Evolutionary conservation across 495 filamentous ascomycete species (phyloP).

Genomic region (Penicillium robsamsonii): DNA sequence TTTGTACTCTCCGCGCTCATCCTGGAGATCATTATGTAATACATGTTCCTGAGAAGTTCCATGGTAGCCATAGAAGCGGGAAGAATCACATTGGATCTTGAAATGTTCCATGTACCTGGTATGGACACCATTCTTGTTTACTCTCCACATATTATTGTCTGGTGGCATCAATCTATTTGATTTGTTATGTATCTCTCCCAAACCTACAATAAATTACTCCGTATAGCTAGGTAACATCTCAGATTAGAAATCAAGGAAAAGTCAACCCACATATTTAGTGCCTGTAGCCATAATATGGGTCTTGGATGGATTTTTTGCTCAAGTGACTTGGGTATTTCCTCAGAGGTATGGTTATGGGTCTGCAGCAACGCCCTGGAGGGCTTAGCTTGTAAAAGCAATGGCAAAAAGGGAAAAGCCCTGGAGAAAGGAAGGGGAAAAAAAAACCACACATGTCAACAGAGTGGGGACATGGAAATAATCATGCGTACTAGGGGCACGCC

Average conservation of each 20-base stretch:
- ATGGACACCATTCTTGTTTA: background rate
- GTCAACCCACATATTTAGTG: conserved; percentile 1
- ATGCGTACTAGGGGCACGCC: conserved; percentile 30
- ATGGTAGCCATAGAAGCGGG: conserved; percentile 11
- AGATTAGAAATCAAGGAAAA: conserved; percentile 1
- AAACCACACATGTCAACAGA: conserved; percentile 2
- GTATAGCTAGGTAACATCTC: no score
- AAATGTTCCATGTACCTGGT: background rate
- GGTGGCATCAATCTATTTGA: conserved; percentile 13
- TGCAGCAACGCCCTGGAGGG: conserved; percentile 17
- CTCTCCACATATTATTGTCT: conserved; percentile 11
- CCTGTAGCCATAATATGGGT: background rate
- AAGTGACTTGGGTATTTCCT: conserved; percentile 5
- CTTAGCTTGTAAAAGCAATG: conserved; percentile 7
- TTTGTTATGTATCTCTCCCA: background rate
- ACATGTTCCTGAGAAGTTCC: conserved; percentile 12
- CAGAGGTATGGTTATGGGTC: background rate
- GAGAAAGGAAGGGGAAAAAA: conserved; percentile 7
- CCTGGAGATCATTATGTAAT: conserved; percentile 29
- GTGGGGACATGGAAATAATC: conserved; percentile 26
- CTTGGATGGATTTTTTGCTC: background rate
- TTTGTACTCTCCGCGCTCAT: conserved; percentile 1
- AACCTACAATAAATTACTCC: no score
- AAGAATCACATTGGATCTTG: conserved; percentile 1
- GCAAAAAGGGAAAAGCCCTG: background rate